Evolutionary conservation across 2,329 filamentous ascomycete genomes (phyloP).

Genomic region (Fusarium beomiforme): DNA sequence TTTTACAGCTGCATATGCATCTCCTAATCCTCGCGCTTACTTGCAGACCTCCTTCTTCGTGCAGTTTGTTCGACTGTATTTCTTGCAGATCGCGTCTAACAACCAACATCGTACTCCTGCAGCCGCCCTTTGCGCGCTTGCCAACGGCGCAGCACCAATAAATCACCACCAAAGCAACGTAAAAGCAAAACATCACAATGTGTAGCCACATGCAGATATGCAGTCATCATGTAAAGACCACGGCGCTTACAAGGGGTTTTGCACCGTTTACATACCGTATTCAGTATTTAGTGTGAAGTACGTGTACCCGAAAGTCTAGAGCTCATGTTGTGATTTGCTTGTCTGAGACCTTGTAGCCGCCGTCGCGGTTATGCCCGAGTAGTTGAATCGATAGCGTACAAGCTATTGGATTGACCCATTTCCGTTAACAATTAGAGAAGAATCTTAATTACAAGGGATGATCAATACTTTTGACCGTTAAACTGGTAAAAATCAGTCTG

Average conservation of each 20-base stretch:
- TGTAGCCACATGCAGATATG: constrained; percentile 12
- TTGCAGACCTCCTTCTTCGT: constrained; percentile 6
- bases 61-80: neutral
- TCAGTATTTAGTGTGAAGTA: constrained; percentile 4
- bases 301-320: constrained; percentile 19
- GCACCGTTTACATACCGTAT: neutral
- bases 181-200: constrained; percentile 10
- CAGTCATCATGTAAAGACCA: constrained; percentile 10
- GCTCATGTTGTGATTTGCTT: constrained; percentile 19
- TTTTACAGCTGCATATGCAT: constrained; percentile 6
- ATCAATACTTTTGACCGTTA: neutral
- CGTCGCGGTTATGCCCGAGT: constrained; percentile 22
- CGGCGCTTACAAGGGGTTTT: constrained; percentile 20
- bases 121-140: constrained; percentile 37
- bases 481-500: neutral
- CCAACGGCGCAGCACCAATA: constrained; percentile 25
- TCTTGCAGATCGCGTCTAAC: constrained; percentile 34
- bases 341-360: constrained; percentile 23
- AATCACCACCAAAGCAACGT: neutral
- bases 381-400: neutral
- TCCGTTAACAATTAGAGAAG: neutral
- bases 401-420: neutral
- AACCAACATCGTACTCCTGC: constrained; percentile 3
- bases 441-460: neutral
- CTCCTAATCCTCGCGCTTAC: constrained; percentile 13